Evolutionary conservation across 139 green algal genomes (phyloP), one percentile per base, ranked within the genome.

Genomic region (Chlorella sp.): DNA sequence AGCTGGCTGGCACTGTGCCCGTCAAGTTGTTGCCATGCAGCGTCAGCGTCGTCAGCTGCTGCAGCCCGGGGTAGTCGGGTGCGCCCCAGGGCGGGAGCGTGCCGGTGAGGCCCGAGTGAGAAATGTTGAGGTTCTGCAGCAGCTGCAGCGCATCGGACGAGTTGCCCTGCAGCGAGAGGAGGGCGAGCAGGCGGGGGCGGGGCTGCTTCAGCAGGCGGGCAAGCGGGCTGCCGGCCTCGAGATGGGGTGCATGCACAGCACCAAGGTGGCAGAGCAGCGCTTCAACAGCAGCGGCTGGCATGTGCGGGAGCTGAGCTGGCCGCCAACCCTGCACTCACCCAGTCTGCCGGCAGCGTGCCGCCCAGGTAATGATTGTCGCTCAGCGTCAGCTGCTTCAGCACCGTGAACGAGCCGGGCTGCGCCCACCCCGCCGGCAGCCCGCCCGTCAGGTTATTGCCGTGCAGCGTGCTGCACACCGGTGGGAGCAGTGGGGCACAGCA

Each of bases 341-440:
- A 60, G 51, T 60, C 51, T 16, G 51, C 11, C 9, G 81, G 81
- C 40, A 86, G 72, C 28, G 58, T 83, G 54, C 68, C 72, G 30
- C 54, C 72, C 32, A 64, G 34, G 40, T 36, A 13, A 6, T 40
- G 54, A 72, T 86, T 86, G 81, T 78, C 54, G 0, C 36, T 46
- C 68, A 88, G 48, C 11, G 84, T 73, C 44, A 87, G 83, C 73
- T 62, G 46, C 72, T 70, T 44, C 46, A 87, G 62, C 28, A 32
- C 46, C 0, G 46, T 73, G 46, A 87, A 83, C 14, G 74, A 75
- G 46, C 48, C 74, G 30, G 64, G 48, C 34, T 32, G n/a, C 0
- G 46, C 73, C 86, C 86, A 89, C 0, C 60, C 24, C 3, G 32
- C 1, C 0, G 86, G 86, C 44, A 89, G 34, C 3, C 56, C 78